These are phyloP conservation scores for Atkinsonella texensis DNA, from an alignment of 2,329 filamentous ascomycete genomes.

Conservation along the genomic window DNA sequence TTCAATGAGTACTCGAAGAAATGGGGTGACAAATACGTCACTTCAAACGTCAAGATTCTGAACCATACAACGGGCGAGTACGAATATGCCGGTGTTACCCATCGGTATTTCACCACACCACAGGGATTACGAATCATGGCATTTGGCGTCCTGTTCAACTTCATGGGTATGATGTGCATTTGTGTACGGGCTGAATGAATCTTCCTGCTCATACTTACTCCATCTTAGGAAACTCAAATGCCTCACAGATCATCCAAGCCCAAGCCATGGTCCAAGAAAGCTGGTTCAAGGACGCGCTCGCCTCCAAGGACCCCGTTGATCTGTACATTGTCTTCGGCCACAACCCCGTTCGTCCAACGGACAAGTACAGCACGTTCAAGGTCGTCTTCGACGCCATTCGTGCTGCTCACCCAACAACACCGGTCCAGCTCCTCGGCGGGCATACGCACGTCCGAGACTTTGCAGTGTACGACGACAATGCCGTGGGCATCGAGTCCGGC, in stretches of 20 bases:
- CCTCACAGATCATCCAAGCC: conserved; percentile 46
- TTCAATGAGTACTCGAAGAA: conserved; percentile 45
- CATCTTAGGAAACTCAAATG: conserved; percentile 42
- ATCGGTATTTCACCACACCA: conserved; percentile 31
- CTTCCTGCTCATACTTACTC: conserved; percentile 7
- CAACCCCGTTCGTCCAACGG: conserved; percentile 40
- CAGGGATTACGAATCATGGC: conserved; percentile 32
- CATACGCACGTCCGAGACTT: conserved; percentile 56
- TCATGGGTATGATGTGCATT: conserved; percentile 30
- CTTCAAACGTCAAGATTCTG: conserved; percentile 32
- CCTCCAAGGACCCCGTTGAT: conserved; percentile 42
- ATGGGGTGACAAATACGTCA: conserved; percentile 35
- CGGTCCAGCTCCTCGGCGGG: conserved; percentile 54
- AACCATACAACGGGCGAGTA: conserved; percentile 26
- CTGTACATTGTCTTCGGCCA: conserved; percentile 53
- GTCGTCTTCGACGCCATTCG: conserved; percentile 46
- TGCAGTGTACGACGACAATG: conserved; percentile 47
- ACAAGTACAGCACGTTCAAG: conserved; percentile 30
- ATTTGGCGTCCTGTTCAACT: conserved; percentile 33
- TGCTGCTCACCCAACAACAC: conserved; percentile 39
- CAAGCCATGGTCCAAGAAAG: conserved; percentile 36
- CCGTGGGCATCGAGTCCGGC: conserved; percentile 49
- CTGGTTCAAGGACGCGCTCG: conserved; percentile 50
- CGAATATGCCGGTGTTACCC: conserved; percentile 30
- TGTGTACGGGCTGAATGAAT: neutral